A percentile compares a stretch with the other conserved stretches of the same genome.
Conservation (phyloP, 352 stramenopile species). For the Saprolegnia parasitica region DNA sequence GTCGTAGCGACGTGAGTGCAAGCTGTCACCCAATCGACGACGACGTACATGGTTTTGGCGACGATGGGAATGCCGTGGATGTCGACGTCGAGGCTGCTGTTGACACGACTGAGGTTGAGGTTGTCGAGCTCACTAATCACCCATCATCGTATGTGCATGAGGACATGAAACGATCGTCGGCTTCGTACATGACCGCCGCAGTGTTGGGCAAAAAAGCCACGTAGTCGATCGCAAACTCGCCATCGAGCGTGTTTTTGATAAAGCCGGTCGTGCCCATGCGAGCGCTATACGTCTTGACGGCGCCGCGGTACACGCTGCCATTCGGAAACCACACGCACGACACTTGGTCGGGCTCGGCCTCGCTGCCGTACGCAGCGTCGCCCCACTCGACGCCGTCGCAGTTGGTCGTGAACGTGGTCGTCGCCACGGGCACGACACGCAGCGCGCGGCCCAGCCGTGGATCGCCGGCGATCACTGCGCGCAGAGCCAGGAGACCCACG, state of each 20-base stretch:
- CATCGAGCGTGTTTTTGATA: constrained; percentile 7
- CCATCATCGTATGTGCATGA: no score
- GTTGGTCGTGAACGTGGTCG: constrained; percentile 5
- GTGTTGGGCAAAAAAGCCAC: constrained; percentile 9
- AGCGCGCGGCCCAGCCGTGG: not conserved
- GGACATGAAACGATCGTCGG: no score
- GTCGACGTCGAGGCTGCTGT: not conserved
- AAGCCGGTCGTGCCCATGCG: constrained; percentile 2
- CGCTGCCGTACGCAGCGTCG: not conserved
- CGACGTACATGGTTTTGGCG: constrained; percentile 6
- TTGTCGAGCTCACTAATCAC: constrained; percentile 9
- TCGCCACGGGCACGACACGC: not conserved
- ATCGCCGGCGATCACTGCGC: not conserved
- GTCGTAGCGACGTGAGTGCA: not conserved
- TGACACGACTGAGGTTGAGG: not conserved
- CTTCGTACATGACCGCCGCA: constrained; percentile 3
- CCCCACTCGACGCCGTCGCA: not conserved
- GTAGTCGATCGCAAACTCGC: not conserved
- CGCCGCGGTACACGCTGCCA: constrained; percentile 1
- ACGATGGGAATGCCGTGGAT: constrained; percentile 2
- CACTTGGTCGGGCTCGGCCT: not conserved
- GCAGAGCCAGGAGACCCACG: not conserved
- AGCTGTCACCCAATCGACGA: not conserved
- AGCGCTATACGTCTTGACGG: not conserved
- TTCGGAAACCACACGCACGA: constrained; percentile 8